Conservation (phyloP, 345 rosid species). For the Raphanus raphanistrum region DNA sequence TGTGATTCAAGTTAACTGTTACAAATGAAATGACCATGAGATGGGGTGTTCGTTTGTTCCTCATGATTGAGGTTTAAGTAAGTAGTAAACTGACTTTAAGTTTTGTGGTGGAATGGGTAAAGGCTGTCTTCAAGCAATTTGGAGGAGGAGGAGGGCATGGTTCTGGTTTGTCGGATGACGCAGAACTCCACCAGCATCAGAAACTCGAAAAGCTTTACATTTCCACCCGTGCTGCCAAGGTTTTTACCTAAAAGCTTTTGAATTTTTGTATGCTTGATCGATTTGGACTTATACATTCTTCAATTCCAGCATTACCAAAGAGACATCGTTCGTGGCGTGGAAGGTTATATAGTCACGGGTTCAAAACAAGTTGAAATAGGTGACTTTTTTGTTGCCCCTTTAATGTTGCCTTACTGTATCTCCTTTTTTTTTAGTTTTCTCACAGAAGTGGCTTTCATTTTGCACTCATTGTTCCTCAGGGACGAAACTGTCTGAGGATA, state of each 20-base stretch:
- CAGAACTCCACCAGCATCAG: constrained; percentile 84
- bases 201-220: constrained; percentile 92
- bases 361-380: constrained; percentile 97
- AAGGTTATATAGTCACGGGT: constrained; percentile 89
- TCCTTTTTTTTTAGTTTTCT: neutral
- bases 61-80: neutral
- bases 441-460: neutral
- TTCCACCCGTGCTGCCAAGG: constrained; percentile 94
- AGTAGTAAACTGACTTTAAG: constrained; percentile 1
- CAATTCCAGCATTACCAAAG: constrained; percentile 87
- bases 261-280: neutral
- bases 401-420: neutral
- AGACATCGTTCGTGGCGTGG: constrained; percentile 95
- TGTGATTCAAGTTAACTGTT: too few relatives aligned
- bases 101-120: constrained; percentile 18
- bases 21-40: neutral
- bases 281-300: constrained; percentile 14
- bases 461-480: constrained; percentile 46
- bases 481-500: constrained; percentile 86
- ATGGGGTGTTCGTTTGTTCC: neutral
- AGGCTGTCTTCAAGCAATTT: constrained; percentile 98
- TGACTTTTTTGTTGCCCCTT: constrained; percentile 30
- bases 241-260: constrained; percentile 30
- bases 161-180: constrained; percentile 67
- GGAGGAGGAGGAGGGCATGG: constrained; percentile 89